A percentile compares a stretch with the other conserved stretches of the same genome.
These are phyloP conservation scores for Manihot esculenta DNA, from an alignment of 441 rosid species.

Conservation along the genomic window DNA sequence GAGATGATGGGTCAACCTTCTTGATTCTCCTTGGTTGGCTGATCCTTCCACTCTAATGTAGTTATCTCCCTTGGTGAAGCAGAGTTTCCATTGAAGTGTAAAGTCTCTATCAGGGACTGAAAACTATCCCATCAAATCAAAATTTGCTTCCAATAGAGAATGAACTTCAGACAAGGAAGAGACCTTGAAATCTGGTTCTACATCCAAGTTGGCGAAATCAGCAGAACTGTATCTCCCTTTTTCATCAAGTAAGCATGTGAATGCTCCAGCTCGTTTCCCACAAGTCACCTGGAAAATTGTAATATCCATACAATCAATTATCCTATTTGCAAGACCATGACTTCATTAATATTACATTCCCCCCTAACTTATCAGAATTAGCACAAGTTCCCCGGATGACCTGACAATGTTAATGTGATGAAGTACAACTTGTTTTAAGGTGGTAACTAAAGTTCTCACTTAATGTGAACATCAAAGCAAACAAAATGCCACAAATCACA, in stretches of 20 bases:
- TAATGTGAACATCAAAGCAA: not conserved
- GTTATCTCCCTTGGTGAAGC: too few relatives aligned
- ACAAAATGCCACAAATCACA: not conserved
- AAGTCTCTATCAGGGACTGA: not conserved
- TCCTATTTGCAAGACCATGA: not conserved
- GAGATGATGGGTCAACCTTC: not conserved
- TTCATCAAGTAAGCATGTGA: constrained; percentile 88
- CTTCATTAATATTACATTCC: not conserved
- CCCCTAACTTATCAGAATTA: not conserved
- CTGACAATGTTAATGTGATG: not conserved
- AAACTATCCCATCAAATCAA: constrained; percentile 53
- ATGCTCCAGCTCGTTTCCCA: constrained; percentile 82
- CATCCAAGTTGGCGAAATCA: constrained; percentile 45
- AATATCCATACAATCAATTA: constrained; percentile 24
- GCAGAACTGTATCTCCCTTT: constrained; percentile 54
- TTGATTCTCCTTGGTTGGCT: not conserved
- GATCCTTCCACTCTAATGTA: too few relatives aligned
- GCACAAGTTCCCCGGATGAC: not conserved
- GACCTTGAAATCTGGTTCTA: constrained; percentile 70
- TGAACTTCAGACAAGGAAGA: constrained; percentile 62
- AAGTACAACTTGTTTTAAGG: not conserved
- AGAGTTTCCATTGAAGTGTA: not conserved
- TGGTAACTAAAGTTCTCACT: not conserved
- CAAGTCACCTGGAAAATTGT: constrained; percentile 58
- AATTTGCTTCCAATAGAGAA: constrained; percentile 57